Evolutionary conservation across 305 asterid genomes (phyloP).

Genomic region (Solanum aculeatissimum): DNA sequence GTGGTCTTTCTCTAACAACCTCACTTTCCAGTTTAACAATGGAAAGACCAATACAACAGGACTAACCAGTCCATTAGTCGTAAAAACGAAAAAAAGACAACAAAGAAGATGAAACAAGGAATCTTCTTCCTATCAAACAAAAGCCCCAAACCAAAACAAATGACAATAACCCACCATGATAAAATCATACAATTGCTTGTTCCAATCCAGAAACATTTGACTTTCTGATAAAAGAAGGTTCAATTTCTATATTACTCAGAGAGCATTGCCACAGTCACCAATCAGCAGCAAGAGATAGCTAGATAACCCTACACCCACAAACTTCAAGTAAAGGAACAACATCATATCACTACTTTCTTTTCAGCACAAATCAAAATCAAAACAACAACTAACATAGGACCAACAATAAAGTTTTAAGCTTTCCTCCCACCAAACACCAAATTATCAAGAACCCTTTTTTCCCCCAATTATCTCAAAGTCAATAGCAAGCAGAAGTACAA

Average conservation of each 20-base stretch:
- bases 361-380: neutral
- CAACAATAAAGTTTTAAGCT: neutral
- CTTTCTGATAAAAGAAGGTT: neutral
- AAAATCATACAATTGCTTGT: neutral
- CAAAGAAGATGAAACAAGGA: neutral
- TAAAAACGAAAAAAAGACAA: neutral
- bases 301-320: neutral
- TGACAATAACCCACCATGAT: neutral
- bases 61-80: neutral
- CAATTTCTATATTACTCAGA: neutral
- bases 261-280: neutral
- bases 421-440: constrained; percentile 3
- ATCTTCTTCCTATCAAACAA: neutral
- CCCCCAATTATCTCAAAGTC: neutral
- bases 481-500: neutral
- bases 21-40: neutral
- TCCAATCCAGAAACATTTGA: neutral
- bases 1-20: neutral
- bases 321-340: neutral
- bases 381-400: neutral
- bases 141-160: neutral
- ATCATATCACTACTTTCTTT: neutral
- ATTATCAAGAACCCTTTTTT: constrained; percentile 1
- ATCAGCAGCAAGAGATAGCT: neutral
- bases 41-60: neutral